Evolutionary conservation across 2,329 filamentous ascomycete genomes (phyloP), one percentile per base, ranked within the genome.

Genomic region (Neonectria magnoliae): DNA sequence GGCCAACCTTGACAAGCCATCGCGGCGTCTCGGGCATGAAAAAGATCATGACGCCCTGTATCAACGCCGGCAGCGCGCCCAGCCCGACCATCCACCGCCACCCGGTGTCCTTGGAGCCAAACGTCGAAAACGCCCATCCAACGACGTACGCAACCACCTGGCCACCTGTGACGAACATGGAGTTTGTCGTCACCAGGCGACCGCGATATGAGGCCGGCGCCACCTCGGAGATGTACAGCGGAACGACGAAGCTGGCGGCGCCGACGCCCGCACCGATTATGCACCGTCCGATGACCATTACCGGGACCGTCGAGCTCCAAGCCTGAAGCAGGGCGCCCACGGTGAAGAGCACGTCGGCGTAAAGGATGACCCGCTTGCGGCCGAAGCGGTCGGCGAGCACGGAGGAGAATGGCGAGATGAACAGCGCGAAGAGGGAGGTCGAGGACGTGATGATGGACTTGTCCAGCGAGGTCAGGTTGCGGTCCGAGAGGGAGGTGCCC

Each of bases 81-180:
- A 98, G 79, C 0, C 94, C 94, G 0, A 98, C 94, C 87, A 97
- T 94, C 90, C 92, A 97, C 54, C 93, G 85, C 94, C 95, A 98
- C 1, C 91, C 93, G 13, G 85, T 86, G 38, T 74, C 75, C 22
- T 76, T 71, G 62, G 81, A 77, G 0, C 82, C 86, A 62, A 83
- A 82, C 60, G 86, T 84, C 6, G 88, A 85, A 51, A 97, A 90
- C 0, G 84, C 78, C 91, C 92, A 97, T 1, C 95, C 95, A 7
- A 94, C 81, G 2, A 97, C 76, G 78, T 98, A 98, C 2, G 95
- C 94, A 20, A 97, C 87, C 2, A 97, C 92, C 79, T 98, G 94
- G 0, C 95, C 95, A 11, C 92, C 83, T 0, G 94, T 97, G 61
- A 98, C 91, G 71, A 97, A 94, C 22, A 98, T 81, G 27, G 91